These are phyloP conservation scores for Trametes punicea DNA, from an alignment of 768 basidiomycete species.

Conservation along the genomic window DNA sequence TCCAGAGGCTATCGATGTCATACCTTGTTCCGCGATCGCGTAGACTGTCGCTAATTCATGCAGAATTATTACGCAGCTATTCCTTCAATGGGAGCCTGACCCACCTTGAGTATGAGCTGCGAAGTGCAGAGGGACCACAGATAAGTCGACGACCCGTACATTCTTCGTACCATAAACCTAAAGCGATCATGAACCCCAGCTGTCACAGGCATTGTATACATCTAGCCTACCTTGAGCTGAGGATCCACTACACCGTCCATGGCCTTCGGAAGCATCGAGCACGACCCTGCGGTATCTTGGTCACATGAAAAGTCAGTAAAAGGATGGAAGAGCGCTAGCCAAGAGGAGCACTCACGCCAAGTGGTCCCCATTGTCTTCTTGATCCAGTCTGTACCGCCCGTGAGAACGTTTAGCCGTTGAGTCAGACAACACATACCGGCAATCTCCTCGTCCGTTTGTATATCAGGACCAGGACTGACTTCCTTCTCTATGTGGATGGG, in stretches of 20 bases:
- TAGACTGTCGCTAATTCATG: constrained; percentile 38
- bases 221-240: constrained; percentile 41
- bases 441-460: constrained; percentile 29
- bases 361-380: constrained; percentile 23
- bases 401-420: not conserved
- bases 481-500: constrained; percentile 24
- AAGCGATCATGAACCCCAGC: not conserved
- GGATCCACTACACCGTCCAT: constrained; percentile 52
- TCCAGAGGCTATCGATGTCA: not conserved
- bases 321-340: not conserved
- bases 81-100: not conserved
- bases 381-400: constrained; percentile 21
- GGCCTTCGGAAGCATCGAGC: constrained; percentile 52
- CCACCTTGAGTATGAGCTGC: constrained; percentile 45
- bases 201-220: not conserved
- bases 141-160: constrained; percentile 54
- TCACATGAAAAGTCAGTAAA: not conserved
- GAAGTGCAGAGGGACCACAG: constrained; percentile 50
- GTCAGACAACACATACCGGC: constrained; percentile 5
- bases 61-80: not conserved
- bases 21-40: constrained; percentile 48
- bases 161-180: constrained; percentile 58
- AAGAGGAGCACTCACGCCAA: constrained; percentile 20
- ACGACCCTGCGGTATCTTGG: constrained; percentile 45
- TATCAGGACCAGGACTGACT: constrained; percentile 30